phyloP scores from a whole-genome alignment of 225 moss, liverwort and hornwort genomes.

The Climacium dendroides region DNA sequence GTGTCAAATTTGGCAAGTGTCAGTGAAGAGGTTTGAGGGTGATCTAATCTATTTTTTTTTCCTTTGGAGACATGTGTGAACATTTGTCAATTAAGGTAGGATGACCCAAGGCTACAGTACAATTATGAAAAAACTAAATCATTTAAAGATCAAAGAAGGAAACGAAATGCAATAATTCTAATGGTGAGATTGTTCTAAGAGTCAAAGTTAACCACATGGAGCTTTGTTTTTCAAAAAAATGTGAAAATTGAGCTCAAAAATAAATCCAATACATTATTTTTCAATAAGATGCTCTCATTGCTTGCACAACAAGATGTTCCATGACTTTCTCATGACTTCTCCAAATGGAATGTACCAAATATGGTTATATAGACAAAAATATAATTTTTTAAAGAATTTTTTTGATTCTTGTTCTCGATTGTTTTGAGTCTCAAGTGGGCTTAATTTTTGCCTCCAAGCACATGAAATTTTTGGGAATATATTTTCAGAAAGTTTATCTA shows the following conservation, averaged over 20 bases:
- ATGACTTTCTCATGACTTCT: background rate
- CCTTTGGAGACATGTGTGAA: background rate
- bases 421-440: background rate
- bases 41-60: rapidly evolving
- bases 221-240: background rate
- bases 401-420: rapidly evolving
- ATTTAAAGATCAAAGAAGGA: background rate
- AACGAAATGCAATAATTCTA: background rate
- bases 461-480: background rate
- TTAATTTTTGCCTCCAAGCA: rapidly evolving
- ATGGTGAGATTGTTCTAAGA: background rate
- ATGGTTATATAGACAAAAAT: rapidly evolving
- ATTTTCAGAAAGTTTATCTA: background rate
- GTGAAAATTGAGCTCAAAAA: rapidly evolving
- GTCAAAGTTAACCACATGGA: background rate
- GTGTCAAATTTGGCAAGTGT: rapidly evolving
- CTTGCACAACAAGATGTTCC: background rate
- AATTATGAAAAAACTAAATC: background rate
- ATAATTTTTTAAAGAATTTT: rapidly evolving
- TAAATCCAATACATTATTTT: background rate
- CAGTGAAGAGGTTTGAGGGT: too few species aligned
- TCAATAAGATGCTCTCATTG: too few species aligned
- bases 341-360: background rate
- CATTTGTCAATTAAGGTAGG: background rate
- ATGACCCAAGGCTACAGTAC: too few species aligned